These are phyloP conservation scores for Annulohypoxylon bovei DNA, from an alignment of 495 filamentous ascomycete genomes.

Conservation along the genomic window DNA sequence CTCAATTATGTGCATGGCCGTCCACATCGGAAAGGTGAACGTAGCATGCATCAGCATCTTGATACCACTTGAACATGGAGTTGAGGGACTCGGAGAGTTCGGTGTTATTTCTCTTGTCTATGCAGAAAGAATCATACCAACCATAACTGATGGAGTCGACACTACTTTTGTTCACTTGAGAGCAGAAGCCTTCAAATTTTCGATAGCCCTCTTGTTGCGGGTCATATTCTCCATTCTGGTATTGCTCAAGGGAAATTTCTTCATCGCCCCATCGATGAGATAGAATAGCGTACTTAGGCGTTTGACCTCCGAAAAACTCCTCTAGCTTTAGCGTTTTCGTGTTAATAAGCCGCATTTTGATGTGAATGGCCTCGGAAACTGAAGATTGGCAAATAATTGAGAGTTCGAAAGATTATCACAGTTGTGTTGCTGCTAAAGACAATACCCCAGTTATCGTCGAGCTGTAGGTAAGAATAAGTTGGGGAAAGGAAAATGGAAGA, in stretches of 20 bases:
- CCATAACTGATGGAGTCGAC: neutral
- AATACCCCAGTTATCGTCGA: too few relatives aligned
- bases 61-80: conserved; percentile 2
- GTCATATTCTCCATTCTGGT: neutral
- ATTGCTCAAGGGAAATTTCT: neutral
- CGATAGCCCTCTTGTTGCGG: neutral
- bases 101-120: neutral
- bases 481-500: too few relatives aligned
- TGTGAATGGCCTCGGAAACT: neutral
- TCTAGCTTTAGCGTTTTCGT: neutral
- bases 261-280: neutral
- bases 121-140: neutral
- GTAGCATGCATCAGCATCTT: neutral
- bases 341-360: neutral
- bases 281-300: neutral
- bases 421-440: too few relatives aligned
- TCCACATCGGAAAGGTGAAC: neutral
- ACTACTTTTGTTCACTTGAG: neutral
- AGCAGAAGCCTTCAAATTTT: neutral
- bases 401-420: neutral
- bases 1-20: neutral
- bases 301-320: neutral
- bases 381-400: too few relatives aligned
- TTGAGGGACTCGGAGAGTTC: neutral
- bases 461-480: too few relatives aligned